These are phyloP conservation scores for Cercophora newfieldiana DNA, from an alignment of 495 filamentous ascomycete species.

Conservation along the genomic window DNA sequence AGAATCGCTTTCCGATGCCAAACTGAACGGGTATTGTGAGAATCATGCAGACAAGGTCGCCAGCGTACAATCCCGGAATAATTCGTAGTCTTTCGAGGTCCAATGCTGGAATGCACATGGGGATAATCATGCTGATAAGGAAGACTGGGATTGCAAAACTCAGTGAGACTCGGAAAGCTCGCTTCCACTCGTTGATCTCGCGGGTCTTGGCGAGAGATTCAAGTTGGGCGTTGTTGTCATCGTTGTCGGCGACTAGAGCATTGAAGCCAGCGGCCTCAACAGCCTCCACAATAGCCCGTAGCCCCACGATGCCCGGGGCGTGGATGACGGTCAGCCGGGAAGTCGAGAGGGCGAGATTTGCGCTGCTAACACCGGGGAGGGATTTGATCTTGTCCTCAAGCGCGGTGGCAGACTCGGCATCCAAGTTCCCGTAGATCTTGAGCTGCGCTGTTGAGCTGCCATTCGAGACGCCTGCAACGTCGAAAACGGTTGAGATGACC, in stretches of 20 bases:
- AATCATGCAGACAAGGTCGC: constrained; percentile 77
- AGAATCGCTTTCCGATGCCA: constrained; percentile 92
- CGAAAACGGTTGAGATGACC: constrained; percentile 61
- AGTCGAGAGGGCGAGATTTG: constrained; percentile 66
- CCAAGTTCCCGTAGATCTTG: constrained; percentile 78
- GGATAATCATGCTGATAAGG: constrained; percentile 86
- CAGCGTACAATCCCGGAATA: constrained; percentile 77
- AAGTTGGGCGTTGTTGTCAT: constrained; percentile 96
- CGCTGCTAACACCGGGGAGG: constrained; percentile 69
- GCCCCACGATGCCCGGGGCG: constrained; percentile 66
- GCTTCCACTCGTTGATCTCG: constrained; percentile 90
- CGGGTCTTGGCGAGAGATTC: constrained; percentile 94
- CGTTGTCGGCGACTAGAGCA: constrained; percentile 82
- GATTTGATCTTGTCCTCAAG: constrained; percentile 69
- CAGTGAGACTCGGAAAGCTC: constrained; percentile 70
- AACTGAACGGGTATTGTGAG: constrained; percentile 95
- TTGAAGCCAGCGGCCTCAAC: constrained; percentile 82
- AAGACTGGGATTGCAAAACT: constrained; percentile 90
- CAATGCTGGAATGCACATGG: constrained; percentile 69
- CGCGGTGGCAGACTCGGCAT: constrained; percentile 65
- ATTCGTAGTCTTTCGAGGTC: constrained; percentile 71
- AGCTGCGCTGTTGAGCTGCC: constrained; percentile 63
- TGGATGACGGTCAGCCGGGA: constrained; percentile 70
- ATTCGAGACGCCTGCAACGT: constrained; percentile 46
- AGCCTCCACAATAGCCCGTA: constrained; percentile 78